These are phyloP conservation scores for Pyracantha coccinea DNA, from an alignment of 331 rosid genomes.

Conservation along the genomic window DNA sequence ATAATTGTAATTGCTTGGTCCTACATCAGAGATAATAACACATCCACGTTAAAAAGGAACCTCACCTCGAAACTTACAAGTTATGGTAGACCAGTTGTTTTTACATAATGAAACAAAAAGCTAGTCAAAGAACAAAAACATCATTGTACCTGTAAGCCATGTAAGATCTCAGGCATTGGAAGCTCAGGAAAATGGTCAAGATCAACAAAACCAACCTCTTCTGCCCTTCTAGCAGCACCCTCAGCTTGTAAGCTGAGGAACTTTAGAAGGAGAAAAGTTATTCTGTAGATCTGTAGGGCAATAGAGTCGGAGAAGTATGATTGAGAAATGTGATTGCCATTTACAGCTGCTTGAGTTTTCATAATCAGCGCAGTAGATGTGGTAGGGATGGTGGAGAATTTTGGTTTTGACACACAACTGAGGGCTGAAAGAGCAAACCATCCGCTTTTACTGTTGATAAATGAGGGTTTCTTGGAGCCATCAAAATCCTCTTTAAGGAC, in stretches of 20 bases:
- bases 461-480: conserved; percentile 53
- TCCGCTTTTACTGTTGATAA: conserved; percentile 59
- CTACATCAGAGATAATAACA: conserved; percentile 29
- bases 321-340: conserved; percentile 28
- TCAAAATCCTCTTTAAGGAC: conserved; percentile 73
- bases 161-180: conserved; percentile 93
- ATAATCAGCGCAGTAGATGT: conserved; percentile 21
- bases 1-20: conserved; percentile 74
- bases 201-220: conserved; percentile 89
- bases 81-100: not conserved
- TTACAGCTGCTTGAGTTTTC: conserved; percentile 42
- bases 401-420: conserved; percentile 53
- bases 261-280: conserved; percentile 67
- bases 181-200: conserved; percentile 95
- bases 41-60: not conserved
- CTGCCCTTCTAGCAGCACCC: conserved; percentile 86
- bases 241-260: conserved; percentile 90
- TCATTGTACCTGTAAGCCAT: conserved; percentile 70
- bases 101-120: not conserved
- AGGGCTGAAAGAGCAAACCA: conserved; percentile 87
- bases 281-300: conserved; percentile 70
- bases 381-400: conserved; percentile 40
- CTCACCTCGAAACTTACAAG: not conserved
- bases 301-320: conserved; percentile 65
- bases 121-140: not conserved